Evolutionary conservation across 1,139 yeast species (phyloP).

Genomic region (Candida tropicalis): DNA sequence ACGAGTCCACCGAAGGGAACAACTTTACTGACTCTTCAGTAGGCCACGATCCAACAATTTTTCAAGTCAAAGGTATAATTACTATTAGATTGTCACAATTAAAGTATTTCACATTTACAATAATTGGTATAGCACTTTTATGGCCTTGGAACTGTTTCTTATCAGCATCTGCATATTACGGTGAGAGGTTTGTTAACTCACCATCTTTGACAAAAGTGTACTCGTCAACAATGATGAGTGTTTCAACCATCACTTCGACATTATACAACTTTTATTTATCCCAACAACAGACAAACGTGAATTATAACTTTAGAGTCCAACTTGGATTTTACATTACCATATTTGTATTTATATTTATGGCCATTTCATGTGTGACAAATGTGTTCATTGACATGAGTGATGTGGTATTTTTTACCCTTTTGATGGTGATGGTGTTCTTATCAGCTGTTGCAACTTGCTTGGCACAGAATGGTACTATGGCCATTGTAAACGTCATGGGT

Average conservation of each 20-base stretch:
- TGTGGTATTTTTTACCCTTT: constrained; percentile 42
- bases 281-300: constrained; percentile 62
- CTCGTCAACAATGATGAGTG: constrained; percentile 87
- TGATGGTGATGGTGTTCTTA: constrained; percentile 59
- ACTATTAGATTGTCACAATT: constrained; percentile 37
- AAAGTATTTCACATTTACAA: constrained; percentile 62
- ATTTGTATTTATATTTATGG: constrained; percentile 54
- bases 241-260: constrained; percentile 74
- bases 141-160: constrained; percentile 98
- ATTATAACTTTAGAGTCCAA: constrained; percentile 61
- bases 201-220: constrained; percentile 61
- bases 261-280: constrained; percentile 65
- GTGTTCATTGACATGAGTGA: constrained; percentile 42
- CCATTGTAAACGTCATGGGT: constrained; percentile 79
- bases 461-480: constrained; percentile 90
- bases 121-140: constrained; percentile 74
- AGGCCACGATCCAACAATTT: constrained; percentile 31
- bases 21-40: background rate
- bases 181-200: constrained; percentile 57
- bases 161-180: constrained; percentile 83
- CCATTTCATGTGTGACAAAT: constrained; percentile 51
- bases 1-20: constrained; percentile 17
- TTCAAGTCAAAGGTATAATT: constrained; percentile 20
- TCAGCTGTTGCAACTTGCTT: constrained; percentile 69
- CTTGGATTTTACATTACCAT: constrained; percentile 62